A percentile compares a stretch with the other conserved stretches of the same genome.
Conservation (phyloP, 2,329 filamentous ascomycete species). For the Trichoderma koningiopsis region DNA sequence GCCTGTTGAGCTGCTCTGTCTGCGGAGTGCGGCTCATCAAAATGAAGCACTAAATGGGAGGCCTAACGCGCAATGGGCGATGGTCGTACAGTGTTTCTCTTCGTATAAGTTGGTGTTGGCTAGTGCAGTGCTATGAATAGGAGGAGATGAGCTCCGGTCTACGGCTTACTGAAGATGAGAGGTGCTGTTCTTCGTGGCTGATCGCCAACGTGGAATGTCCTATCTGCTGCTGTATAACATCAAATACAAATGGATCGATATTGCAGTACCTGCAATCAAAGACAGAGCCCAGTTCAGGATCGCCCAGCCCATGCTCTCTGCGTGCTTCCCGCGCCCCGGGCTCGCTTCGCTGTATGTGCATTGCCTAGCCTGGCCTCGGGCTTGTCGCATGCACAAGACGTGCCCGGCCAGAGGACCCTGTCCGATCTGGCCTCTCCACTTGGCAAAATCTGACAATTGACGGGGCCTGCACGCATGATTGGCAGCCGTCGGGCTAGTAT, state of each 20-base stretch:
- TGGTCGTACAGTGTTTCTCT: not conserved
- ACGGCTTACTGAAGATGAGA: not conserved
- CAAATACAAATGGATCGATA: not conserved
- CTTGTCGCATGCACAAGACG: conserved; percentile 16
- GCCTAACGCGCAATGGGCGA: not conserved
- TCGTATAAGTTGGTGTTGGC: not conserved
- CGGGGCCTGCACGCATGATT: conserved; percentile 18
- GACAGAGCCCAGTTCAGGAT: conserved; percentile 15
- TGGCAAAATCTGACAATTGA: conserved; percentile 22
- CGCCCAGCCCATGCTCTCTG: conserved; percentile 16
- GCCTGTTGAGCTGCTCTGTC: not conserved
- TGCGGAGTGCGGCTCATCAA: not conserved
- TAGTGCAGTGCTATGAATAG: not conserved
- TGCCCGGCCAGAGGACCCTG: conserved; percentile 11
- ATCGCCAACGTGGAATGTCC: not conserved
- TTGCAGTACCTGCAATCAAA: not conserved
- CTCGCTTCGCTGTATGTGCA: conserved; percentile 20
- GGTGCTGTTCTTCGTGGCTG: not conserved
- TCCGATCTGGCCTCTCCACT: conserved; percentile 23
- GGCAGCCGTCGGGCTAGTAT: not conserved
- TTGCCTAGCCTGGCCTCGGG: conserved; percentile 2
- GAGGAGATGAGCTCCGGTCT: not conserved
- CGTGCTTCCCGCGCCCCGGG: conserved; percentile 14
- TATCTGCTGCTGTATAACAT: not conserved
- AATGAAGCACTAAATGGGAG: not conserved